A percentile compares a stretch with the other conserved stretches of the same genome.
These are phyloP conservation scores for Rheum nobile DNA, from an alignment of 148 eudicot species.

Conservation along the genomic window DNA sequence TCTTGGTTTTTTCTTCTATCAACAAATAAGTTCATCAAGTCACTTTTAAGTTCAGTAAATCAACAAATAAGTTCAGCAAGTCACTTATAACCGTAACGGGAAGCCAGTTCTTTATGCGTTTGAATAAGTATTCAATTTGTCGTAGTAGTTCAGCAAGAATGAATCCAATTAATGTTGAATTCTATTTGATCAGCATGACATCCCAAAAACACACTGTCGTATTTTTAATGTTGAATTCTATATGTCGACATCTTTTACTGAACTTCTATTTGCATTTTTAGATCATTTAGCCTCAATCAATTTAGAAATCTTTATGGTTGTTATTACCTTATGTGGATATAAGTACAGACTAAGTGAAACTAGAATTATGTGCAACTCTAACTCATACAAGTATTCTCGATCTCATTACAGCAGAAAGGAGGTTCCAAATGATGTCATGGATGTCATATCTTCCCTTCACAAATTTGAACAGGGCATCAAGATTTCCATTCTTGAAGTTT, in stretches of 20 bases:
- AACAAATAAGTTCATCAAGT: no score
- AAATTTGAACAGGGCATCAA: constrained; percentile 70
- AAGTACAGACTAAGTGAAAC: background rate
- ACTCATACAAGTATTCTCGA: background rate
- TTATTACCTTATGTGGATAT: no score
- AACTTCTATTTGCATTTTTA: constrained; percentile 10
- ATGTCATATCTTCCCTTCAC: constrained; percentile 51
- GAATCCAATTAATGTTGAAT: no score
- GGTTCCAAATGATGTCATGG: constrained; percentile 62
- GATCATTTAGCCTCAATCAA: constrained; percentile 36
- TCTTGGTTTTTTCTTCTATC: no score
- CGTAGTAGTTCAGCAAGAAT: no score
- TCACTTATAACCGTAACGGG: no score
- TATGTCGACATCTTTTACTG: background rate
- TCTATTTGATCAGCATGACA: background rate
- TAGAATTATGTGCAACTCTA: background rate
- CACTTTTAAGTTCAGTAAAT: no score
- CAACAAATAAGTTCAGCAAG: no score
- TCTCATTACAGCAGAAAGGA: constrained; percentile 41
- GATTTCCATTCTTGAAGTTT: constrained; percentile 74
- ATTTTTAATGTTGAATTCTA: background rate
- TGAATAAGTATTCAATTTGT: no score
- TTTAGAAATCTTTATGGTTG: background rate
- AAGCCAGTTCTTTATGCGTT: no score
- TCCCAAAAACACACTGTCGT: background rate